These are phyloP conservation scores for Marsdenia floribunda DNA, from an alignment of 257 asterid species.

Conservation along the genomic window DNA sequence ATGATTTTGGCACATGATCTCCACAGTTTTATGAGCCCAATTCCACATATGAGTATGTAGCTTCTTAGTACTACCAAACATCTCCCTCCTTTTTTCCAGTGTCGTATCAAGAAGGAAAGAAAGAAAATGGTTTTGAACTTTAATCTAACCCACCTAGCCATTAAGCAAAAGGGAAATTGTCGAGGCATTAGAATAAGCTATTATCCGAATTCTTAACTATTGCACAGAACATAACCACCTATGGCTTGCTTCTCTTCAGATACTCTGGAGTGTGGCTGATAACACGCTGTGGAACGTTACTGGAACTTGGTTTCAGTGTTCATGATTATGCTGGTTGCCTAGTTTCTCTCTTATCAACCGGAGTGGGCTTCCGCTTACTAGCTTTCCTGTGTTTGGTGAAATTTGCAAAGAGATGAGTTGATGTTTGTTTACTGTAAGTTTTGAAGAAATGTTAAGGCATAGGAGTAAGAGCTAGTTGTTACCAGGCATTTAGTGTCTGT, in stretches of 20 bases:
- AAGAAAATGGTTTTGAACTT: background rate
- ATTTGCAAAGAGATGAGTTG: constrained; percentile 53
- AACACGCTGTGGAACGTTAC: constrained; percentile 69
- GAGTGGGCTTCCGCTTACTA: constrained; percentile 54
- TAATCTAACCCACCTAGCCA: background rate
- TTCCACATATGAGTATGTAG: background rate
- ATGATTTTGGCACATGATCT: background rate
- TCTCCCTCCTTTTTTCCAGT: background rate
- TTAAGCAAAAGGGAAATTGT: too few species aligned
- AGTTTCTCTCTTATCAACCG: constrained; percentile 37
- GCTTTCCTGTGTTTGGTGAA: constrained; percentile 69
- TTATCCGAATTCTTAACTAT: background rate
- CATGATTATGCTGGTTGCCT: constrained; percentile 52
- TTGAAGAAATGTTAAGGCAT: background rate
- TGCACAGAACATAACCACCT: background rate
- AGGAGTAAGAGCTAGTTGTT: background rate
- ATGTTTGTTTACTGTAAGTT: background rate
- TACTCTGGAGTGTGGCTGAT: constrained; percentile 93
- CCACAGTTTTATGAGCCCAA: background rate
- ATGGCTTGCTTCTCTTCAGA: constrained; percentile 27
- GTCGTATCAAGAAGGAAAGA: background rate
- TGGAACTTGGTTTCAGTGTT: constrained; percentile 65
- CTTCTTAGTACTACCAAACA: background rate
- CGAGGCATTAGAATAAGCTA: too few species aligned
- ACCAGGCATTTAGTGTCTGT: constrained; percentile 52